Conservation (phyloP, 2,329 filamentous ascomycete species). For the Cercospora zeina region DNA sequence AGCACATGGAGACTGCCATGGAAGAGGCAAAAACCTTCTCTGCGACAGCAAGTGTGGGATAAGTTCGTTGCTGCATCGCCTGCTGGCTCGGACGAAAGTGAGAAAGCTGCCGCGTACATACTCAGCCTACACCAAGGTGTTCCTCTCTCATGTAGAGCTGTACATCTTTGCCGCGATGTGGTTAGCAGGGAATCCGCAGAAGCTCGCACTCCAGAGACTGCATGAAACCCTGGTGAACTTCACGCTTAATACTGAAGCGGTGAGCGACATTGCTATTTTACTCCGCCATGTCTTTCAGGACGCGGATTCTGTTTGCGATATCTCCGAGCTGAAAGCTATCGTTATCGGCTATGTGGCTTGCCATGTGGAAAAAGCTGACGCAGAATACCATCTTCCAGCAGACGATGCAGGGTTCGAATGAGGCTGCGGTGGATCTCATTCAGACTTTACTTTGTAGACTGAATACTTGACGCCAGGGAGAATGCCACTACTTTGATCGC, state of each 20-base stretch:
- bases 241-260: not conserved
- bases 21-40: not conserved
- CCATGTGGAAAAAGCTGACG: conserved; percentile 13
- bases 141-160: not conserved
- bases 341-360: conserved; percentile 13
- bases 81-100: not conserved
- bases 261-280: not conserved
- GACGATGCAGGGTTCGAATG: not conserved
- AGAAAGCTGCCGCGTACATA: not conserved
- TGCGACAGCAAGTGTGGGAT: not conserved
- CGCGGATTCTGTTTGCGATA: not conserved
- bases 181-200: not conserved
- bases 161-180: not conserved
- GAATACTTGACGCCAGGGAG: not conserved
- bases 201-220: not conserved
- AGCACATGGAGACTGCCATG: not conserved
- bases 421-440: conserved; percentile 3
- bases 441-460: conserved; percentile 1
- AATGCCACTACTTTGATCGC: no score
- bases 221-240: not conserved
- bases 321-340: not conserved
- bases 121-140: not conserved
- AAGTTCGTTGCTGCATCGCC: not conserved
- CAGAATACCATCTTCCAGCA: not conserved
- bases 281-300: not conserved